Percentiles rank a stretch among this genome's conserved stretches.
phyloP scores from a whole-genome alignment of 2,329 filamentous ascomycete species.

The Trichoderma pleuroti region DNA sequence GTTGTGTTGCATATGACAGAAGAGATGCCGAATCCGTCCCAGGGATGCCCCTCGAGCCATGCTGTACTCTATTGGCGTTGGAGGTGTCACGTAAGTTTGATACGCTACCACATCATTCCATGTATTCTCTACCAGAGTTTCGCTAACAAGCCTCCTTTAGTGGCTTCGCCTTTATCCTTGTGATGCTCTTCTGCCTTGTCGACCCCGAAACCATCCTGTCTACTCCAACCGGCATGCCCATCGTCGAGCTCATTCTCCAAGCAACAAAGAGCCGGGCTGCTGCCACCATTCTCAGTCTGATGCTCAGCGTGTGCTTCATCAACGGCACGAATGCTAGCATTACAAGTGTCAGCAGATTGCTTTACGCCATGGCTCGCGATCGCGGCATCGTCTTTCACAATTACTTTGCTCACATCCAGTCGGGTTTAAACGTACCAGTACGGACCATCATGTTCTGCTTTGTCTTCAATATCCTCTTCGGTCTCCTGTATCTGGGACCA shows the following conservation, averaged over 20 bases:
- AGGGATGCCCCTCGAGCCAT: conserved; percentile 5
- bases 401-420: conserved; percentile 6
- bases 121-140: background rate
- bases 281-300: conserved; percentile 6
- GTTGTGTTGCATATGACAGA: conserved; percentile 9
- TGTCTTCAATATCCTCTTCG: conserved; percentile 6
- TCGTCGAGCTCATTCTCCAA: conserved; percentile 10
- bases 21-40: conserved; percentile 7
- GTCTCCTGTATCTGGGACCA: background rate
- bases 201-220: background rate
- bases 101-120: too few relatives aligned
- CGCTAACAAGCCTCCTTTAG: background rate
- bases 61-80: conserved; percentile 3
- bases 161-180: conserved; percentile 1
- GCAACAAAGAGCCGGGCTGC: conserved; percentile 8
- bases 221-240: conserved; percentile 4
- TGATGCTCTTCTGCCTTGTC: conserved; percentile 6
- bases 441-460: conserved; percentile 15
- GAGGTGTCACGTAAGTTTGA: conserved; percentile 4
- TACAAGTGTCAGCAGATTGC: conserved; percentile 12
- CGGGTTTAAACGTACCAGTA: conserved; percentile 7
- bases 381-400: conserved; percentile 9
- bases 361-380: conserved; percentile 9
- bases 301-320: conserved; percentile 7
- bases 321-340: conserved; percentile 12